Percentiles rank a stretch among this genome's conserved stretches.
These are phyloP conservation scores for Zygoascus biomembranicola DNA, from an alignment of 805 yeast species.

Conservation along the genomic window DNA sequence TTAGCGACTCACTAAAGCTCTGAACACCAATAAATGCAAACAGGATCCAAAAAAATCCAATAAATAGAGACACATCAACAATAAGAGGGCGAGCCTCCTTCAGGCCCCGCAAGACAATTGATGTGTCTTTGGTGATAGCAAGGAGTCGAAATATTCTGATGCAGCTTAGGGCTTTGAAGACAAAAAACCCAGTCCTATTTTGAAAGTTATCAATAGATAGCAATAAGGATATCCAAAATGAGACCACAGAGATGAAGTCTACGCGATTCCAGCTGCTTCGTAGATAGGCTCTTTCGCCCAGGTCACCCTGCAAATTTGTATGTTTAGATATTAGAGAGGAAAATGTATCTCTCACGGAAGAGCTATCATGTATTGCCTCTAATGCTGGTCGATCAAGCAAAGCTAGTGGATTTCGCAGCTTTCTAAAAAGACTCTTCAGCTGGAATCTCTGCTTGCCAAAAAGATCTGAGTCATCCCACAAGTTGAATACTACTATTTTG, in stretches of 20 bases:
- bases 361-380: neutral
- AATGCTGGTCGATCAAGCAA: neutral
- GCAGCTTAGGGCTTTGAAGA: slow-evolving; percentile 68
- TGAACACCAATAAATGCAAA: slow-evolving; percentile 86
- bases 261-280: slow-evolving; percentile 80
- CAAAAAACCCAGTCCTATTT: slow-evolving; percentile 44
- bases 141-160: slow-evolving; percentile 66
- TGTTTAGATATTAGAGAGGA: slow-evolving; percentile 6
- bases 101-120: slow-evolving; percentile 62
- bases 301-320: neutral
- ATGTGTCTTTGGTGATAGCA: slow-evolving; percentile 65
- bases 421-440: neutral
- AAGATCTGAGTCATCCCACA: slow-evolving; percentile 51
- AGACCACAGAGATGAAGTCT: slow-evolving; percentile 61
- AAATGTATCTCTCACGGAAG: neutral
- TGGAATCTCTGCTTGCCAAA: neutral
- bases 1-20: slow-evolving; percentile 73
- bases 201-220: slow-evolving; percentile 48
- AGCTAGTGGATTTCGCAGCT: neutral
- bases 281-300: slow-evolving; percentile 51
- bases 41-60: slow-evolving; percentile 68
- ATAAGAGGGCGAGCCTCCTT: slow-evolving; percentile 69
- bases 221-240: slow-evolving; percentile 69
- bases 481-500: slow-evolving; percentile 67
- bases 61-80: slow-evolving; percentile 61